Conservation (phyloP, 176 grass and related monocot genomes). For the Oropetium thomaeum region DNA sequence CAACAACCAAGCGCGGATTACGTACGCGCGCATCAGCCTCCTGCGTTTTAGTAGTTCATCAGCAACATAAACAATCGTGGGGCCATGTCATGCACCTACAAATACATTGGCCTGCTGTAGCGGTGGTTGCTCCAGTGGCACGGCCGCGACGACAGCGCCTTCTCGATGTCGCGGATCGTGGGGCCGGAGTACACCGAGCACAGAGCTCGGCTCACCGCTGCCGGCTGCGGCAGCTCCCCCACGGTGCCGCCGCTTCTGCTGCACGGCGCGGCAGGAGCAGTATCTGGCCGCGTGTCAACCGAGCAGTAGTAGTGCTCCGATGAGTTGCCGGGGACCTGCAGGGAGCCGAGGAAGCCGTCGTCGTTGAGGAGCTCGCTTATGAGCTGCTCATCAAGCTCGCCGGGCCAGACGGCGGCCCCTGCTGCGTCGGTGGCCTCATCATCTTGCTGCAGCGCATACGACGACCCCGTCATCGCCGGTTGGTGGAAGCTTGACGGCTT, state of each 20-base stretch:
- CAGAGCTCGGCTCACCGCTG: constrained; percentile 30
- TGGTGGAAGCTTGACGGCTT: neutral
- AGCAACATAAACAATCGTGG: neutral
- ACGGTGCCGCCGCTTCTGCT: neutral
- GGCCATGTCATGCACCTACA: constrained; percentile 27
- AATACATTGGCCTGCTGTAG: constrained; percentile 22
- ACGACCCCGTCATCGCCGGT: constrained; percentile 26
- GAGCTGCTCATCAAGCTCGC: constrained; percentile 55
- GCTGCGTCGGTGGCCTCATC: neutral
- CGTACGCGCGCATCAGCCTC: neutral
- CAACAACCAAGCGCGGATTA: neutral
- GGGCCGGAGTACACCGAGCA: constrained; percentile 67
- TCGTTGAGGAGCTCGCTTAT: constrained; percentile 57
- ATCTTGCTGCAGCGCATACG: neutral
- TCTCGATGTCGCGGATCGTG: constrained; percentile 60
- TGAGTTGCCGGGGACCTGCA: neutral
- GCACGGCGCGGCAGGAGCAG: neutral
- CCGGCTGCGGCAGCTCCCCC: constrained; percentile 10
- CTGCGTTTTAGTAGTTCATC: neutral
- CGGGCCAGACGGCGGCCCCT: constrained; percentile 32
- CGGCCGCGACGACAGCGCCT: constrained; percentile 39
- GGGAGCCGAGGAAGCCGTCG: constrained; percentile 21
- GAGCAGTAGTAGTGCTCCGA: neutral
- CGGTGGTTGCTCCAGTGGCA: constrained; percentile 6
- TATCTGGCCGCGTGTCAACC: neutral